Evolutionary conservation across 352 stramenopile species (phyloP), one percentile per base, ranked within the genome.

Genomic region (Globisporangium camurandrum): DNA sequence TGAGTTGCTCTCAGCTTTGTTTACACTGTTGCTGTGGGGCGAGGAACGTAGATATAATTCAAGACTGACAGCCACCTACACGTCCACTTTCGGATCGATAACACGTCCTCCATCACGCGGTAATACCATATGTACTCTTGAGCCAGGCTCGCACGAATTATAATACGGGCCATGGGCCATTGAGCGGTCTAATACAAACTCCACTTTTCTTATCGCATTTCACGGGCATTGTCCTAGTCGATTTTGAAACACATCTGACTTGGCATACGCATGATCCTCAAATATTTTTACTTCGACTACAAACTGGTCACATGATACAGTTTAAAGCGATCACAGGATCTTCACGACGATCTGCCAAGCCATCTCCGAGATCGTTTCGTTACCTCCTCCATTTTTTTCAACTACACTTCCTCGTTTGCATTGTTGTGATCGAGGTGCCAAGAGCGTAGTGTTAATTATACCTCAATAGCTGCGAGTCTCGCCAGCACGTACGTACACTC

Each of bases 381-480:
- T 33, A 24, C 44, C 28, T 14, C 23, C 28, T 41, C 11, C 2
- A 50, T n/a, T 17, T 40, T 19, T 30, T 14, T 7, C 44, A n/a
- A 47, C n/a, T n/a, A n/a, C n/a, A n/a, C n/a, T n/a, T n/a, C n/a
- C n/a, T n/a, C n/a, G n/a, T n/a, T n/a, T n/a, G n/a, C n/a, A n/a
- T n/a, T n/a, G n/a, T n/a, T n/a, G n/a, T n/a, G n/a, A n/a, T n/a
- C n/a, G n/a, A n/a, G n/a, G n/a, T n/a, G n/a, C n/a, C n/a, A n/a
- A n/a, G n/a, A n/a, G n/a, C n/a, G n/a, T n/a, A n/a, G n/a, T n/a
- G n/a, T n/a, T n/a, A n/a, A n/a, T n/a, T n/a, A n/a, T n/a, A n/a
- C n/a, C n/a, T n/a, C n/a, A n/a, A n/a, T n/a, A n/a, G 95, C 54
- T 82, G 98, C 14, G 64, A 81, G 42, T 72, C 79, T 22, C 79